Evolutionary conservation across 345 rosid species (phyloP), one percentile per base, ranked within the genome.

Genomic region (Bruguiera parviflora): DNA sequence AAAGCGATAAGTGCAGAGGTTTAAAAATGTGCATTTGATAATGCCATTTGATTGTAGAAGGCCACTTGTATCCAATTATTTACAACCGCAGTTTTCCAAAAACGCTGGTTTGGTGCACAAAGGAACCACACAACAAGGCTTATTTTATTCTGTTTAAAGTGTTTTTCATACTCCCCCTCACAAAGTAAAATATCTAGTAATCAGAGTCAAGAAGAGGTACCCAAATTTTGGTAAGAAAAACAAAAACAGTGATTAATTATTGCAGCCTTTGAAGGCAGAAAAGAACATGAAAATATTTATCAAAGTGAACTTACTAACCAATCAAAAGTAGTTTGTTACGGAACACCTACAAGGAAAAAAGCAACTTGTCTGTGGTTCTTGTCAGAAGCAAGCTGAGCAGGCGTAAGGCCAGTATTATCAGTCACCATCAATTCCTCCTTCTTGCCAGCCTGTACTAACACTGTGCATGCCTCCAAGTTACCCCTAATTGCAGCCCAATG

Each of bases 401-500:
- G 99, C 52, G 98, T 95, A 75, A 95, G 96, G 72, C 97, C 99
- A 29, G 90, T 82, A 75, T 90, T 85, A 78, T 95, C 98, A 56
- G 96, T 86, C 75, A 92, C 87, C 75, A 87, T 79, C 76, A 95
- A 80, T 84, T 92, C 97, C 70, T 92, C 99, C 80, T 83, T 86
- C 85, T 92, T 95, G 66, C 99, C 96, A 80, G 99, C 99, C 84
- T 92, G 99, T 55, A 92, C 97, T 75, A 92, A 75, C 56, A 95
- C 97, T 19, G 98, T 95, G 89, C 98, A 92, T 71, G 99, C 99
- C 83, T 90, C 98, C 84, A 95, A 85, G 80, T 95, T 92, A 80
- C 98, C 98, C 83, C 88, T 86, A 73, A 95, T 92, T 77, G 99
- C 99, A 21, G 96, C 97, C 99, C 98, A 95, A 72, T 95, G 98